Evolutionary conservation across 495 filamentous ascomycete genomes (phyloP).

Genomic region (Baudoinia panamericana): DNA sequence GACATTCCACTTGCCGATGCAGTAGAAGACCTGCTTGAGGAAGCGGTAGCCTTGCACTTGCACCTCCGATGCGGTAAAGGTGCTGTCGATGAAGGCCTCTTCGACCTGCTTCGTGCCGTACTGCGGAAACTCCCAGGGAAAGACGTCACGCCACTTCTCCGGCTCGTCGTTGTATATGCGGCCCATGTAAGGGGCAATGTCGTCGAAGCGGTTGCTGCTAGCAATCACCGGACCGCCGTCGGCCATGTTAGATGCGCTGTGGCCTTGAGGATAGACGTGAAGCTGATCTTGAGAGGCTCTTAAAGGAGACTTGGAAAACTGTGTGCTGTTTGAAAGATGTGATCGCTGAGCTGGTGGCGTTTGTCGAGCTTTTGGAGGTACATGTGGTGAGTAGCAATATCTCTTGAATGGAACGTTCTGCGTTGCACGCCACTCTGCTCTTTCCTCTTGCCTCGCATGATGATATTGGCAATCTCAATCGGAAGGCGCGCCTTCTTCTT

Average conservation of each 20-base stretch:
- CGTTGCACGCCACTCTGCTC: no score
- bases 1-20: constrained; percentile 11
- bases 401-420: no score
- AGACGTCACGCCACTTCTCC: constrained; percentile 4
- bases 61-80: constrained; percentile 12
- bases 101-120: constrained; percentile 6
- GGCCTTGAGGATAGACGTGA: no score
- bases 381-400: no score
- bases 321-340: background rate
- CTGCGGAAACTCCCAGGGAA: constrained; percentile 18
- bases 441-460: no score
- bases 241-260: no score
- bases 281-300: no score
- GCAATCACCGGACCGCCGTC: constrained; percentile 10
- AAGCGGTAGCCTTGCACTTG: constrained; percentile 15
- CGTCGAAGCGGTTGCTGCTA: constrained; percentile 13
- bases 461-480: no score
- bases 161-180: constrained; percentile 11
- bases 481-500: no score
- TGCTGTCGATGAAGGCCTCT: constrained; percentile 9
- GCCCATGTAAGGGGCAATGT: constrained; percentile 13
- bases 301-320: background rate
- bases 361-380: no score
- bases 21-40: constrained; percentile 18
- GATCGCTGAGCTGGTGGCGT: no score